Evolutionary conservation across 306 rosid genomes (phyloP), one percentile per base, ranked within the genome.

Genomic region (Ormosia semicastrata): DNA sequence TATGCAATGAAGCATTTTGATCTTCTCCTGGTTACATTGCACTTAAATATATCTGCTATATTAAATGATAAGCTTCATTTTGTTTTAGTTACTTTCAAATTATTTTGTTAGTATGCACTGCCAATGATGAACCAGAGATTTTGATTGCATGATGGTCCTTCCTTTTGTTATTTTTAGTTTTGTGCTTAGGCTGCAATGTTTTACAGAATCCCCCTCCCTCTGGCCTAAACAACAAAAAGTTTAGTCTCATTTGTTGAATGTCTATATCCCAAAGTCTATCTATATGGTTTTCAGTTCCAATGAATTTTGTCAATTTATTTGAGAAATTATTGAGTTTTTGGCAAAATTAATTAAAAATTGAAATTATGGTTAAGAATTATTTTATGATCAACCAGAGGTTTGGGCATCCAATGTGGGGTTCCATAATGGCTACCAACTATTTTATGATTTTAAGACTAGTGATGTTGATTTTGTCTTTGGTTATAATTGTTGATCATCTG

Each of bases 401-500:
- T 43, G 58, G 39, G 12, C 46, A 58, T 44, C 54, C 53, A 34
- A 3, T 75, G 68, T 60, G 30, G 39, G 30, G 67, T 60, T 58
- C 12, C 36, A 59, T 29, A 40, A 33, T 17, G 59, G 17, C 0
- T 37, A 17, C 66, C 2, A 24, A 57, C 36, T 57, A 14, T 30
- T 3, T 73, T 5, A 78, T 36, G 9, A 46, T 58, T 65, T 29
- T n/a, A 73, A 79, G 66, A 47, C 17, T 47, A 66, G n/a, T 58
- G 34, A 37, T 36, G 10, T 65, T 68, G 24, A 75, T 33, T 67
- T 73, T 73, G 24, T 60, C 52, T 40, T 33, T 53, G 63, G 62
- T 70, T 68, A 24, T 24, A 57, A 73, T 73, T 80, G 29, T 84
- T 85, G 44, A 78, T 83, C 71, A 53, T 81, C 59, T 87, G 73